phyloP scores from a whole-genome alignment of 495 filamentous ascomycete species.

The Apodospora peruviana region DNA sequence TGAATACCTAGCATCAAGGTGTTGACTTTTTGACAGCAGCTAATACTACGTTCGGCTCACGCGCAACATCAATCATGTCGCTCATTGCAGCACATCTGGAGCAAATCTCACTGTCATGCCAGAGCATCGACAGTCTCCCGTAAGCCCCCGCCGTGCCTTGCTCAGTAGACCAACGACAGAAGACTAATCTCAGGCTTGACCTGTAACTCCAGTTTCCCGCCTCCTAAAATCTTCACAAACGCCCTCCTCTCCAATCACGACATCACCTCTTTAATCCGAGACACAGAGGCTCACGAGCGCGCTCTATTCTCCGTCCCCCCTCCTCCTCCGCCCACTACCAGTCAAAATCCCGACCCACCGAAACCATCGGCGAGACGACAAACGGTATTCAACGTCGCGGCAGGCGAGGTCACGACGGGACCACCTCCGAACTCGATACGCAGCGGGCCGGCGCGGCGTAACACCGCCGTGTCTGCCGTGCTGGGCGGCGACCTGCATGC shows the following conservation, averaged over 20 bases:
- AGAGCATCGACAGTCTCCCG: slow-evolving; percentile 80
- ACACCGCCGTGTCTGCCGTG: slow-evolving; percentile 85
- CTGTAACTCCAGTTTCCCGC: slow-evolving; percentile 61
- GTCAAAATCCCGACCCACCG: slow-evolving; percentile 24
- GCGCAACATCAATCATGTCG: slow-evolving; percentile 52
- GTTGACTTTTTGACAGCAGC: too few species aligned
- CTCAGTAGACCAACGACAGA: not conserved
- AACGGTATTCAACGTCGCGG: slow-evolving; percentile 52
- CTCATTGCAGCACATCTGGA: slow-evolving; percentile 81
- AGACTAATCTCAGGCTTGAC: not conserved
- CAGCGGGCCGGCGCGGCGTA: slow-evolving; percentile 45
- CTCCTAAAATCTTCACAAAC: slow-evolving; percentile 93
- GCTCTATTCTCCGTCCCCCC: slow-evolving; percentile 89
- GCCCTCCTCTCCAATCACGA: slow-evolving; percentile 81
- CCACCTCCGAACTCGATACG: slow-evolving; percentile 36
- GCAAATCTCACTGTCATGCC: slow-evolving; percentile 79
- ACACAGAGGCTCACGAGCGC: slow-evolving; percentile 92
- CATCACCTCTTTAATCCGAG: slow-evolving; percentile 89
- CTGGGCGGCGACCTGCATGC: slow-evolving; percentile 83
- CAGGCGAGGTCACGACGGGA: slow-evolving; percentile 49
- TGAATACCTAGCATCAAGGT: too few species aligned
- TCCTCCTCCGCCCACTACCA: slow-evolving; percentile 41
- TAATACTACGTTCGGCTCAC: too few species aligned
- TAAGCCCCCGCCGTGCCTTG: slow-evolving; percentile 32
- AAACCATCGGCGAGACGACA: slow-evolving; percentile 38